Conservation (phyloP, 257 asterid species). For the Asclepias syriaca region DNA sequence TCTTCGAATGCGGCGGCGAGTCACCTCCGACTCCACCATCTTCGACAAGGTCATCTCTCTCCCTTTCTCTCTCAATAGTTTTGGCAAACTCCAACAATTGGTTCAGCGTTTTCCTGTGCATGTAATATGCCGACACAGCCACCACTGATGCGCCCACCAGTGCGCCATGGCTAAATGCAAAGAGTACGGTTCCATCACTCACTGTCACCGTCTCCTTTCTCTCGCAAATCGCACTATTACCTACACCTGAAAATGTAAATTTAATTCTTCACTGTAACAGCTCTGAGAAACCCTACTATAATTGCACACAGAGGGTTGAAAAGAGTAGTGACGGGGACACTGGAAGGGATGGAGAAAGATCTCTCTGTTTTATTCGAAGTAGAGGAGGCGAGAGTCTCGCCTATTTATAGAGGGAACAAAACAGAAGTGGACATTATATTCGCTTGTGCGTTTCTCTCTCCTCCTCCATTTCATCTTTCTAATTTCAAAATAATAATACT, state of each 20-base stretch:
- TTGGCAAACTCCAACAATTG: conserved; percentile 78
- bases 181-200: conserved; percentile 60
- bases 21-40: conserved; percentile 33
- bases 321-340: neutral
- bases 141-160: conserved; percentile 84
- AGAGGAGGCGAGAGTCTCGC: conserved; percentile 18
- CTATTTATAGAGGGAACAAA: conserved; percentile 36
- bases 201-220: neutral
- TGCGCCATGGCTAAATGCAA: conserved; percentile 88
- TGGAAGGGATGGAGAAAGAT: neutral
- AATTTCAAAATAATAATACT: too few relatives aligned
- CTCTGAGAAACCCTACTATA: conserved; percentile 41
- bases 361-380: conserved; percentile 19
- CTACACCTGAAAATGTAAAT: neutral
- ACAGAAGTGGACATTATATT: conserved; percentile 30
- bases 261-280: neutral
- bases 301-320: conserved; percentile 10
- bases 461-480: neutral
- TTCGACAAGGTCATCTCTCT: conserved; percentile 28
- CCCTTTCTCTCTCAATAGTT: conserved; percentile 57
- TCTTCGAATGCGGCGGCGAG: conserved; percentile 42
- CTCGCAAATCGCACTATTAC: neutral
- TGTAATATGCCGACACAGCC: conserved; percentile 85
- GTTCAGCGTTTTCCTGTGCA: conserved; percentile 82
- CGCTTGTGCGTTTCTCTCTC: conserved; percentile 27